These are phyloP conservation scores for Euphorbia lathyris DNA, from an alignment of 345 rosid species.

Conservation along the genomic window DNA sequence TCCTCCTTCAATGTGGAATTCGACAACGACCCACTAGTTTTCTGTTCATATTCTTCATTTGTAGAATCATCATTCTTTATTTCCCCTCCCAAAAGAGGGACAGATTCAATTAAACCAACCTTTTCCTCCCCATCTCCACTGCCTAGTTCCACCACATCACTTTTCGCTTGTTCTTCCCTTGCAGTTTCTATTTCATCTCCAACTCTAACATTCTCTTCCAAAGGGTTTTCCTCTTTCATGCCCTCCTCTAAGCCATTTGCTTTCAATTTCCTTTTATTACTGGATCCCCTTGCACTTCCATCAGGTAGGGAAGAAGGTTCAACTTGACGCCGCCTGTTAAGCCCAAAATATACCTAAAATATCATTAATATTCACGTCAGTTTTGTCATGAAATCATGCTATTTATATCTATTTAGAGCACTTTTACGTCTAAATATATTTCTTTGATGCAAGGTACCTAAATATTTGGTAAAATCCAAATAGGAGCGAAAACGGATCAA, in stretches of 20 bases:
- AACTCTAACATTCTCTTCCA: constrained; percentile 22
- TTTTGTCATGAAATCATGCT: too few relatives aligned
- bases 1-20: constrained; percentile 4
- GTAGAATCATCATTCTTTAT: constrained; percentile 1
- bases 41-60: constrained; percentile 6
- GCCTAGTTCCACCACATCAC: constrained; percentile 59
- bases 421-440: too few relatives aligned
- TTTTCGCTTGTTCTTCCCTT: constrained; percentile 63
- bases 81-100: constrained; percentile 6
- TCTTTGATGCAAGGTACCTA: too few relatives aligned
- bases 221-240: constrained; percentile 19
- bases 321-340: constrained; percentile 28
- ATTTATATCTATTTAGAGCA: too few relatives aligned
- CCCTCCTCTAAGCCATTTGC: constrained; percentile 21
- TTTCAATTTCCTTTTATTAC: constrained; percentile 33
- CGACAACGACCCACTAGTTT: constrained; percentile 8
- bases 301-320: neutral
- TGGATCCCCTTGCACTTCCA: constrained; percentile 2
- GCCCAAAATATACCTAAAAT: too few relatives aligned
- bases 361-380: too few relatives aligned
- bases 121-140: constrained; percentile 44
- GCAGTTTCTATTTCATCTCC: constrained; percentile 25
- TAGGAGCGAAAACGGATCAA: too few relatives aligned
- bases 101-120: constrained; percentile 12
- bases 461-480: too few relatives aligned